Percentiles rank a stretch among this genome's conserved stretches.
These are phyloP conservation scores for Neurospora intermedia DNA, from an alignment of 495 filamentous ascomycete species.

Conservation along the genomic window DNA sequence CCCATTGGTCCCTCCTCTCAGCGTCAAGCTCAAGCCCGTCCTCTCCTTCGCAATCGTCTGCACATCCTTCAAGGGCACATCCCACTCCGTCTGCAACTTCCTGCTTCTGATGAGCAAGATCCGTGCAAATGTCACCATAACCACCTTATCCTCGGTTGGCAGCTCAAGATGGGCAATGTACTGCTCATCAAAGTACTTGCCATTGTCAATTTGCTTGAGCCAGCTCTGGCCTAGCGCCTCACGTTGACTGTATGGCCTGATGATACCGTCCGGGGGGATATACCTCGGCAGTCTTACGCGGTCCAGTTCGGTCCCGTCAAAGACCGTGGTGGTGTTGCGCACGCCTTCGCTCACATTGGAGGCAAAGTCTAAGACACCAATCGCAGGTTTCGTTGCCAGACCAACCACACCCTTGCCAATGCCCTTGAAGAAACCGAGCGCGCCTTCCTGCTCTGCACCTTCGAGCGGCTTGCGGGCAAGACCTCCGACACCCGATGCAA, in stretches of 20 bases:
- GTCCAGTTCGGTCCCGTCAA: constrained; percentile 87
- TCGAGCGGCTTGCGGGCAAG: constrained; percentile 87
- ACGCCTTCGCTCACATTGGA: constrained; percentile 95
- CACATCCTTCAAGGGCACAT: constrained; percentile 87
- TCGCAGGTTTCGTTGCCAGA: constrained; percentile 88
- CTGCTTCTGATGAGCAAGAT: constrained; percentile 86
- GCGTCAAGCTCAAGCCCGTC: constrained; percentile 78
- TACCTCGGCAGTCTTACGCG: constrained; percentile 86
- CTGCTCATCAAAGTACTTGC: constrained; percentile 92
- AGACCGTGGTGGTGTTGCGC: constrained; percentile 96
- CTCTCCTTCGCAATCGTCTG: constrained; percentile 95
- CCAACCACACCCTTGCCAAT: constrained; percentile 92
- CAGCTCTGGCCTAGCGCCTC: constrained; percentile 96
- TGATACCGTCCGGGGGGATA: constrained; percentile 83
- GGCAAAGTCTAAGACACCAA: constrained; percentile 92
- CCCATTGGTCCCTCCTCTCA: constrained; percentile 85
- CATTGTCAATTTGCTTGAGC: constrained; percentile 95
- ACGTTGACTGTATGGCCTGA: constrained; percentile 89
- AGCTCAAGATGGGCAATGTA: constrained; percentile 96
- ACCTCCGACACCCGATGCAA: constrained; percentile 89
- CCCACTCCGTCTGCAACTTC: constrained; percentile 82
- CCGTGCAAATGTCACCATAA: constrained; percentile 85
- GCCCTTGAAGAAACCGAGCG: constrained; percentile 90
- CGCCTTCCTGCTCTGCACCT: constrained; percentile 91
- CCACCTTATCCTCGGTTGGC: constrained; percentile 77